Conservation (phyloP, 1,284 basidiomycete genomes). For the Puccinia triticina region DNA sequence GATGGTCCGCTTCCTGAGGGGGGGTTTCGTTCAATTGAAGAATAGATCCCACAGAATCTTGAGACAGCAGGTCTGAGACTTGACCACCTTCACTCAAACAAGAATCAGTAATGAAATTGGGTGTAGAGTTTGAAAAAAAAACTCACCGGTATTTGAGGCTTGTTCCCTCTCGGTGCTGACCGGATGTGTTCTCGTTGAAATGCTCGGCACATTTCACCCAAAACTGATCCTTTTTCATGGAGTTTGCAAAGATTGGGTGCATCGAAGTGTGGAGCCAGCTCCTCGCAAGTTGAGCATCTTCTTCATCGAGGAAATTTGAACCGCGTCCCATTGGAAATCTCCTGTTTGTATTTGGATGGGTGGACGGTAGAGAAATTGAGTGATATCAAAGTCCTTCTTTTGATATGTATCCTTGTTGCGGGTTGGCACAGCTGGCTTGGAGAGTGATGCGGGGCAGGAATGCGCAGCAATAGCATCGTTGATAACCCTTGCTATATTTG, state of each 20-base stretch:
- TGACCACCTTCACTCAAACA: neutral
- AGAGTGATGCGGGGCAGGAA: no score
- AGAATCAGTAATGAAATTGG: neutral
- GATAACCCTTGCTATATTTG: no score
- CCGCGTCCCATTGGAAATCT: neutral
- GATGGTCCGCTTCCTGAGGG: constrained; percentile 3
- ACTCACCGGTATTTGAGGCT: neutral
- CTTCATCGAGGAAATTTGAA: neutral
- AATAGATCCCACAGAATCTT: neutral
- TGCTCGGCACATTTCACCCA: neutral
- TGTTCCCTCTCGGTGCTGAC: neutral
- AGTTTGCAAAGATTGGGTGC: neutral
- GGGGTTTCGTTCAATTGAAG: neutral
- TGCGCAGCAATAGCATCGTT: no score
- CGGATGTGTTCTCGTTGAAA: neutral
- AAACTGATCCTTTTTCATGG: neutral
- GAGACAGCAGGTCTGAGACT: neutral
- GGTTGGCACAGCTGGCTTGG: no score
- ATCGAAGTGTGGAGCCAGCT: neutral
- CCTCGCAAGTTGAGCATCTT: constrained; percentile 14
- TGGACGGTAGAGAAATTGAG: no score
- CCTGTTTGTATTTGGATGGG: no score
- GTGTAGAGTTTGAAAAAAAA: neutral
- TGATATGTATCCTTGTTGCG: no score
- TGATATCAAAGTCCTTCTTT: no score